Evolutionary conservation across 345 rosid genomes (phyloP).

Genomic region (Eucalyptus regnans): DNA sequence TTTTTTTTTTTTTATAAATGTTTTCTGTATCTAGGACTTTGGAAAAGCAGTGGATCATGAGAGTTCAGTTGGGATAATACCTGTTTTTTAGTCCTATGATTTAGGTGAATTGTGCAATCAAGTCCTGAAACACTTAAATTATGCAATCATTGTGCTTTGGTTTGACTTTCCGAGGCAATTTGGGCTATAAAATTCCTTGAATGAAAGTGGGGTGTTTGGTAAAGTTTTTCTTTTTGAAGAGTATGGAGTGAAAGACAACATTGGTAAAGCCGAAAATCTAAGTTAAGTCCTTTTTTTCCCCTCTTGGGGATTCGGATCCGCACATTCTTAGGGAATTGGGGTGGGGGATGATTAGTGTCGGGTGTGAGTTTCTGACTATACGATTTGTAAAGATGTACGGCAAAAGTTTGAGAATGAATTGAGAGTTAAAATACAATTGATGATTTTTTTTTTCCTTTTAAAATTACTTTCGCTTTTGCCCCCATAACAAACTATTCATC

Average conservation of each 20-base stretch:
- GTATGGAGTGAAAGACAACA: accelerated
- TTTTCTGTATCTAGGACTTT: neutral
- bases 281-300: neutral
- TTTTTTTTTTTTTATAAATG: accelerated
- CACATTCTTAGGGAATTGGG: no score
- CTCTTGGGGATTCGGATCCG: accelerated
- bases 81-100: neutral
- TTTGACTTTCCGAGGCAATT: neutral
- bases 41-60: neutral
- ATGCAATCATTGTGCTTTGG: neutral
- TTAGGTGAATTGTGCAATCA: neutral
- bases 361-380: accelerated
- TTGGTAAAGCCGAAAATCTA: accelerated
- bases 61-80: neutral
- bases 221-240: neutral
- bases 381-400: accelerated
- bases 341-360: accelerated
- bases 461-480: neutral
- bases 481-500: neutral
- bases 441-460: accelerated
- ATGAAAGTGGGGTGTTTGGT: neutral
- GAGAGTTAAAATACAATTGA: no score
- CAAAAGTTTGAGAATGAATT: no score
- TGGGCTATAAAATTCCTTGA: neutral
- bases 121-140: neutral